A percentile compares a stretch with the other conserved stretches of the same genome.
phyloP scores from a whole-genome alignment of 2,329 filamentous ascomycete genomes.

The Venturia oleaginea region DNA sequence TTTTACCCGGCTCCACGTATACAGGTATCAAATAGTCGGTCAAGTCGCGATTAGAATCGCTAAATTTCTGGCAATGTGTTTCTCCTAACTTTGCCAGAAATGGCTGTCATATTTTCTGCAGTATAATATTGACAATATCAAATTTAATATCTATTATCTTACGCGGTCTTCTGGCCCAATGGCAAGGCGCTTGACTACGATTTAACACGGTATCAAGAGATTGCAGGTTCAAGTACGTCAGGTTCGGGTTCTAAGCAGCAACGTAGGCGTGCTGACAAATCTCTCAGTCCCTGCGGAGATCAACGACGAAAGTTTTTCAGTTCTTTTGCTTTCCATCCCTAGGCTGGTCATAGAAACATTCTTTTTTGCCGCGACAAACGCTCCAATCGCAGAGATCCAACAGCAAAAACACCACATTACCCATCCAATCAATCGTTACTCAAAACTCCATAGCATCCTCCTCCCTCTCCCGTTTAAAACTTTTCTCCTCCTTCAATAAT shows the following conservation, averaged over 20 bases:
- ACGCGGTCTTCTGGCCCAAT: slow-evolving; percentile 38
- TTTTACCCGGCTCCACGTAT: no score
- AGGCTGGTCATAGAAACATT: not conserved
- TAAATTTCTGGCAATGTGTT: no score
- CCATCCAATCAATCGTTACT: slow-evolving; percentile 15
- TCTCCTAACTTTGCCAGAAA: no score
- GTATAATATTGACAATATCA: no score
- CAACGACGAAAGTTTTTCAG: no score
- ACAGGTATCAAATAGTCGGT: no score
- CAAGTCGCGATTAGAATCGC: no score
- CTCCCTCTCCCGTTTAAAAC: slow-evolving; percentile 46
- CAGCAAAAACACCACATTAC: not conserved
- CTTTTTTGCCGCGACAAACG: not conserved
- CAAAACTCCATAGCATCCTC: slow-evolving; percentile 53
- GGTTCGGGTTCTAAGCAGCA: not conserved
- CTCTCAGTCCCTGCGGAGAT: not conserved
- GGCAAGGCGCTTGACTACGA: slow-evolving; percentile 51
- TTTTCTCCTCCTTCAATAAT: slow-evolving; percentile 65
- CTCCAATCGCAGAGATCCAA: not conserved
- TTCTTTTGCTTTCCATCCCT: not conserved
- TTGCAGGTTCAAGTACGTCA: slow-evolving; percentile 15
- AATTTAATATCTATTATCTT: no score
- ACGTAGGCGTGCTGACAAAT: no score
- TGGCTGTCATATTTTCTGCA: no score
- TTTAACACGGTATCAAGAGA: slow-evolving; percentile 9